Evolutionary conservation across 2,329 filamentous ascomycete species (phyloP).

Genomic region (Cladophialophora bantiana): DNA sequence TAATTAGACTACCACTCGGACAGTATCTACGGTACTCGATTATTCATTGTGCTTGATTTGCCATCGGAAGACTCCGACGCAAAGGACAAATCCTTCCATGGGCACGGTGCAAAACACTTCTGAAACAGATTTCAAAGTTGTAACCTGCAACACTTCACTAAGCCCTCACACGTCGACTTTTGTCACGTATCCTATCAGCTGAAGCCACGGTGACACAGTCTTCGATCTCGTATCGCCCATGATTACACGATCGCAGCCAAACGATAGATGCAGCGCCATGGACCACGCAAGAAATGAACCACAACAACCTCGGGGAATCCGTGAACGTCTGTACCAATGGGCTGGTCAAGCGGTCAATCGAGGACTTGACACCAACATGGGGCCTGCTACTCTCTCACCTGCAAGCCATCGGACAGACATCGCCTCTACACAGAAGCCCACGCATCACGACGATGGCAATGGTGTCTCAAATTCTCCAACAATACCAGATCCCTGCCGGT

Average conservation of each 20-base stretch:
- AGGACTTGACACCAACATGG: conserved; percentile 8
- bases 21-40: not conserved
- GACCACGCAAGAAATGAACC: conserved; percentile 6
- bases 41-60: not conserved
- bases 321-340: conserved; percentile 26
- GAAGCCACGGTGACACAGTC: conserved; percentile 21
- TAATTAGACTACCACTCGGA: not conserved
- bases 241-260: not conserved
- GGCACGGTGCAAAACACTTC: conserved; percentile 5
- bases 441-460: conserved; percentile 8
- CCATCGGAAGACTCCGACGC: not conserved
- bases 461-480: not conserved
- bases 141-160: conserved; percentile 1
- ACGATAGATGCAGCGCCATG: conserved; percentile 18
- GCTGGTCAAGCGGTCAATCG: conserved; percentile 24
- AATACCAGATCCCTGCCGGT: conserved; percentile 13
- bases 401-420: conserved; percentile 7
- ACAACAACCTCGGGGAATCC: conserved; percentile 26
- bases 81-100: not conserved
- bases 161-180: not conserved
- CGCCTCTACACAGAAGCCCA: not conserved
- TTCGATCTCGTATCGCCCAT: conserved; percentile 16
- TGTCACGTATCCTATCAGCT: conserved; percentile 2
- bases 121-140: conserved; percentile 16
- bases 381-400: conserved; percentile 3